These are phyloP conservation scores for Phanerochaete sordida DNA, from an alignment of 768 basidiomycete species.

Conservation along the genomic window DNA sequence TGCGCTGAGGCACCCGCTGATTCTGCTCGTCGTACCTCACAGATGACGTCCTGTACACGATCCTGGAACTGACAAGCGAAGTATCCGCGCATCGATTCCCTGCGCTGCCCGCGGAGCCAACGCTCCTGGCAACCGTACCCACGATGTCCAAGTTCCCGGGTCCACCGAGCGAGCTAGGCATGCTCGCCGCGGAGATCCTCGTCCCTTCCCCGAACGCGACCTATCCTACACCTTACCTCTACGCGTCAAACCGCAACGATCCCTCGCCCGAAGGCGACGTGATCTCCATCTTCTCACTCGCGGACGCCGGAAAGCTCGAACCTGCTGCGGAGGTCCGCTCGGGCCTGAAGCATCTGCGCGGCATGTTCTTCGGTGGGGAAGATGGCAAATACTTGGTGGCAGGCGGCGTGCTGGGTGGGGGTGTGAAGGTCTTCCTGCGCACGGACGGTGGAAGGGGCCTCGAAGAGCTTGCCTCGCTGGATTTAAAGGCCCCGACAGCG, in stretches of 20 bases:
- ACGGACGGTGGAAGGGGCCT: slow-evolving; percentile 54
- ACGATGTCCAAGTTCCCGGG: slow-evolving; percentile 42
- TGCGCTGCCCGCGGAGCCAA: slow-evolving; percentile 36
- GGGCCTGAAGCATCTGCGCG: slow-evolving; percentile 67
- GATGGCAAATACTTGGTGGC: slow-evolving; percentile 60
- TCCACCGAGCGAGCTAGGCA: slow-evolving; percentile 35
- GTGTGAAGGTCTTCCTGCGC: slow-evolving; percentile 70
- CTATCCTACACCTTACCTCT: slow-evolving; percentile 59
- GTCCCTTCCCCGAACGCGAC: slow-evolving; percentile 49
- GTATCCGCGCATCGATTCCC: slow-evolving; percentile 54
- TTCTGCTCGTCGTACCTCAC: background rate
- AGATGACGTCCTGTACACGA: slow-evolving; percentile 64
- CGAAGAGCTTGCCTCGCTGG: slow-evolving; percentile 41
- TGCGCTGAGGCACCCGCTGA: background rate
- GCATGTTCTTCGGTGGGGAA: slow-evolving; percentile 61
- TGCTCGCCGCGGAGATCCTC: slow-evolving; percentile 71
- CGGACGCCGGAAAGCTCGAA: slow-evolving; percentile 40
- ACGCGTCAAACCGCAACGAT: slow-evolving; percentile 74
- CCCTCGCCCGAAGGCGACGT: slow-evolving; percentile 67
- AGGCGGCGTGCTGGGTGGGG: slow-evolving; percentile 61
- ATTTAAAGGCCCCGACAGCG: slow-evolving; percentile 35
- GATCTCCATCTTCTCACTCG: slow-evolving; percentile 64
- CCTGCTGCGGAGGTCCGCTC: slow-evolving; percentile 63
- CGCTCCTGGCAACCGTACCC: slow-evolving; percentile 34
- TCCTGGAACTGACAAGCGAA: slow-evolving; percentile 62